These are phyloP conservation scores for Litchi chinensis DNA, from an alignment of 345 rosid genomes.

Conservation along the genomic window DNA sequence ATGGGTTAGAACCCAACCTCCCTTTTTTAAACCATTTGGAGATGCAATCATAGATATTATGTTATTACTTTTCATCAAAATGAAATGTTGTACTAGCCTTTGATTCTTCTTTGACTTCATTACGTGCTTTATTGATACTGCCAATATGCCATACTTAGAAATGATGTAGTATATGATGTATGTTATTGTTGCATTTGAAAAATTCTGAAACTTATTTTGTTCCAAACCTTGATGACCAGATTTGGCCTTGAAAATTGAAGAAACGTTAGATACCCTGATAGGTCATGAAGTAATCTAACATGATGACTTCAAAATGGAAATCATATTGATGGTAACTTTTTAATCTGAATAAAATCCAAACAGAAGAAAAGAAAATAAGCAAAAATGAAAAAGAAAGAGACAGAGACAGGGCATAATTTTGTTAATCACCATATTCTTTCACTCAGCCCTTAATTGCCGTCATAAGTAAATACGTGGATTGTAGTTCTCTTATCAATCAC, in stretches of 20 bases:
- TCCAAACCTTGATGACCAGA: not conserved
- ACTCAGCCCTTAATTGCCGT: not conserved
- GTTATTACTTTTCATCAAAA: not conserved
- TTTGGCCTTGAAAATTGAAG: not conserved
- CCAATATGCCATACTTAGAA: not conserved
- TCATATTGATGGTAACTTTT: not conserved
- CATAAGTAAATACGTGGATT: not conserved
- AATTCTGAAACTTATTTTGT: too few relatives aligned
- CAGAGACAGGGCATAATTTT: not conserved
- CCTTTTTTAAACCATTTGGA: not conserved
- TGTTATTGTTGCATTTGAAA: not conserved
- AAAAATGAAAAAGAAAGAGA: not conserved
- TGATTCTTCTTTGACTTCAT: not conserved
- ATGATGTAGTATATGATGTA: too few relatives aligned
- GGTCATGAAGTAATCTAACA: not conserved
- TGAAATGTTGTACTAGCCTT: not conserved
- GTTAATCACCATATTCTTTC: not conserved
- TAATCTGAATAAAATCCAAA: not conserved
- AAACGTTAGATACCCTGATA: not conserved
- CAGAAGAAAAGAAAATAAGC: not conserved
- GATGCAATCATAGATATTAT: not conserved
- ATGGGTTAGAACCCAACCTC: not conserved
- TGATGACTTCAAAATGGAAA: not conserved
- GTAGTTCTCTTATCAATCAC: not conserved
- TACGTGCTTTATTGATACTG: not conserved